phyloP scores from a whole-genome alignment of 2,329 filamentous ascomycete species.

The Fusarium pseudonygamai region DNA sequence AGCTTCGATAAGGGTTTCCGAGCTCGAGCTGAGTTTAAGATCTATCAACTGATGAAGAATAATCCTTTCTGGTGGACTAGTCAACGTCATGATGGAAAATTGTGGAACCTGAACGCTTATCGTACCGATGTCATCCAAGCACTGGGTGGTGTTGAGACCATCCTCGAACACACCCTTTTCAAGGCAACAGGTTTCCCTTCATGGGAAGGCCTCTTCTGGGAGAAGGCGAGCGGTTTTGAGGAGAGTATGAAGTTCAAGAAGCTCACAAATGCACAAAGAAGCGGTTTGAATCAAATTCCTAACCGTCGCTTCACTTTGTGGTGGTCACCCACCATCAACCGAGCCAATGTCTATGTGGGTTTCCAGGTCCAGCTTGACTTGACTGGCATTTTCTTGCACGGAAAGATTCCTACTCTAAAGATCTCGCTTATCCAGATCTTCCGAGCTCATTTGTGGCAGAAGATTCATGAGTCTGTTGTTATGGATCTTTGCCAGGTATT shows the following conservation, averaged over 20 bases:
- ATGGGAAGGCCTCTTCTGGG: slow-evolving; percentile 97
- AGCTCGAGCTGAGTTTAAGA: slow-evolving; percentile 94
- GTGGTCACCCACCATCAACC: slow-evolving; percentile 95
- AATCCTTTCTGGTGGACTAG: slow-evolving; percentile 99
- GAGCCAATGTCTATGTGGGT: slow-evolving; percentile 97
- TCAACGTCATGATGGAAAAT: slow-evolving; percentile 93
- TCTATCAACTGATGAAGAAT: slow-evolving; percentile 98
- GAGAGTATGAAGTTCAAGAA: slow-evolving; percentile 92
- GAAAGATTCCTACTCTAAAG: slow-evolving; percentile 97
- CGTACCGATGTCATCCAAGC: slow-evolving; percentile 97
- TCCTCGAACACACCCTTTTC: slow-evolving; percentile 95
- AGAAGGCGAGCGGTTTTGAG: slow-evolving; percentile 60
- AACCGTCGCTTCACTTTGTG: slow-evolving; percentile 98
- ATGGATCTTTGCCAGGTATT: slow-evolving; percentile 99
- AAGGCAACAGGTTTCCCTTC: slow-evolving; percentile 96
- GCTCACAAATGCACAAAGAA: slow-evolving; percentile 94
- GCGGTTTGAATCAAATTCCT: slow-evolving; percentile 97
- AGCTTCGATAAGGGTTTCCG: slow-evolving; percentile 99
- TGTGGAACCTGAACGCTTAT: slow-evolving; percentile 97
- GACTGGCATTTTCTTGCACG: slow-evolving; percentile 98
- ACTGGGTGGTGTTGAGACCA: slow-evolving; percentile 95
- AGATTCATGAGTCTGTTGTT: slow-evolving; percentile 98
- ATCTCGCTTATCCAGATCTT: slow-evolving; percentile 99
- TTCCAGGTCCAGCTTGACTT: slow-evolving; percentile 99
- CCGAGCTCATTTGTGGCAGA: slow-evolving; percentile 99